Evolutionary conservation across 495 filamentous ascomycete genomes (phyloP).

Genomic region (Neurospora tetraspora): DNA sequence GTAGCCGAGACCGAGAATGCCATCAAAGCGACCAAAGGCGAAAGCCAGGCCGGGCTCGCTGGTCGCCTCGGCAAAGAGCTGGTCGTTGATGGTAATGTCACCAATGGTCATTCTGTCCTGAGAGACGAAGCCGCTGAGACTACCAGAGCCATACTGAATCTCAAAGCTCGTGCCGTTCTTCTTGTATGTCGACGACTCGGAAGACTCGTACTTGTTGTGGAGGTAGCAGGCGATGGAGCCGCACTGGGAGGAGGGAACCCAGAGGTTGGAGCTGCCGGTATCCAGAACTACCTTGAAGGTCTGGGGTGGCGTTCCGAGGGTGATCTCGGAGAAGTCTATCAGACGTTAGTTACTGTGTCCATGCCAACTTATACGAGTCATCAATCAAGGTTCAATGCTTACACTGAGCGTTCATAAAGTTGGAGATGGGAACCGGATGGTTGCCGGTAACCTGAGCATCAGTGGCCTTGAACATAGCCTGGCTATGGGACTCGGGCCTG

Average conservation of each 20-base stretch:
- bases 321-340: conserved; percentile 92
- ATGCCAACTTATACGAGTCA: not conserved
- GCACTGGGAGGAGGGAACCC: conserved; percentile 88
- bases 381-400: conserved; percentile 25
- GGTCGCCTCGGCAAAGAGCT: conserved; percentile 94
- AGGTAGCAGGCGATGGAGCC: conserved; percentile 97
- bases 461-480: conserved; percentile 71
- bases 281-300: conserved; percentile 97
- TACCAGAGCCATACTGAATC: conserved; percentile 94
- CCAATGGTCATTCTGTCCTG: conserved; percentile 79
- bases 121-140: conserved; percentile 88
- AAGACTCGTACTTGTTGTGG: conserved; percentile 92
- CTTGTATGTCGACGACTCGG: conserved; percentile 82
- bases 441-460: conserved; percentile 53
- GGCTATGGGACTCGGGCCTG: conserved; percentile 54
- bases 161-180: conserved; percentile 85
- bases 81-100: conserved; percentile 74
- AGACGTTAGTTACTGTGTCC: not conserved
- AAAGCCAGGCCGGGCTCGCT: conserved; percentile 92
- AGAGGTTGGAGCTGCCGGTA: conserved; percentile 97
- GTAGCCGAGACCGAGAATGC: conserved; percentile 91
- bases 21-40: conserved; percentile 96
- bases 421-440: conserved; percentile 83
- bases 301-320: conserved; percentile 85
- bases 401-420: conserved; percentile 99